A percentile compares a stretch with the other conserved stretches of the same genome.
These are phyloP conservation scores for Geranium brycei DNA, from an alignment of 345 rosid genomes.

Conservation along the genomic window DNA sequence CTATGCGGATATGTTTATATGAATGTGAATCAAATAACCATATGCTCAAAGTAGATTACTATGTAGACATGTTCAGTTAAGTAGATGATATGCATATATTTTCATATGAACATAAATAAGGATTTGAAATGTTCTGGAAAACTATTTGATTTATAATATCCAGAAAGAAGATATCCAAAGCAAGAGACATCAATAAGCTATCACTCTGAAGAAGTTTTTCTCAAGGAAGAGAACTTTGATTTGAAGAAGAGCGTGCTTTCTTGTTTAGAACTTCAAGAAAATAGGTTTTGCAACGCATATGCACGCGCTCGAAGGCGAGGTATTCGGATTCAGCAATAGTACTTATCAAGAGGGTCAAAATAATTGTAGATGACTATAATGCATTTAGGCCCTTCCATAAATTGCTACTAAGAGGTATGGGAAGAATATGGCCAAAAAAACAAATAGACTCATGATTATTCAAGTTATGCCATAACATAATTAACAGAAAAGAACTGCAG, in stretches of 20 bases:
- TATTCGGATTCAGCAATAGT: neutral
- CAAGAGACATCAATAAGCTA: neutral
- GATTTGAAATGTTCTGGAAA: too few species aligned
- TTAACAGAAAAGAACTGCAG: neutral
- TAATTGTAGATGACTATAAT: too few species aligned
- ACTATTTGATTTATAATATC: neutral
- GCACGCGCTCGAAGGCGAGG: neutral
- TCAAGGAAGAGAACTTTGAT: neutral
- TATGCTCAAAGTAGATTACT: too few species aligned
- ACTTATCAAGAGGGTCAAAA: too few species aligned
- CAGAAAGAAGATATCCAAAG: constrained; percentile 1
- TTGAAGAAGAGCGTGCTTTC: neutral
- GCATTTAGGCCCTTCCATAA: too few species aligned
- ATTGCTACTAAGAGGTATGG: neutral
- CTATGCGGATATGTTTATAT: neutral
- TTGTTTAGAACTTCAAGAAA: neutral
- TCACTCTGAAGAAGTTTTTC: neutral
- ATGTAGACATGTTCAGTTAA: too few species aligned
- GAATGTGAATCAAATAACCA: too few species aligned
- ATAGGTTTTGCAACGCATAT: too few species aligned
- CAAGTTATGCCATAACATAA: neutral
- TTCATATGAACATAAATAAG: too few species aligned
- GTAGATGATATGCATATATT: too few species aligned
- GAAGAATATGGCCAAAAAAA: neutral
- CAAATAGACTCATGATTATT: neutral